These are phyloP conservation scores for Actinomucor elegans DNA, from an alignment of 371 early-diverging fungal genomes.

Conservation along the genomic window DNA sequence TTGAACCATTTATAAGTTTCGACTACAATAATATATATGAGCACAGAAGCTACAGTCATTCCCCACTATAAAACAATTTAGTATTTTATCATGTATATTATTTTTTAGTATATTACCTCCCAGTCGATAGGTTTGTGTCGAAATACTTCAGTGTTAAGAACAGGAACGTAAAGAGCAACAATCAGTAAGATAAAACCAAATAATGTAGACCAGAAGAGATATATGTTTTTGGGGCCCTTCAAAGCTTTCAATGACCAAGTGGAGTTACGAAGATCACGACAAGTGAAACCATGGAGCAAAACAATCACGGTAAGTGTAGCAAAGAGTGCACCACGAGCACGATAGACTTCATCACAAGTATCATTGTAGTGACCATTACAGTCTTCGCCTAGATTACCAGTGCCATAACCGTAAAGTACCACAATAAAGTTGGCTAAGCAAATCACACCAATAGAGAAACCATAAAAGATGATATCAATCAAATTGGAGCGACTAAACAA, in stretches of 20 bases:
- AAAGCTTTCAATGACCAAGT: constrained; percentile 50
- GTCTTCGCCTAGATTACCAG: constrained; percentile 56
- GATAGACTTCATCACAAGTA: constrained; percentile 67
- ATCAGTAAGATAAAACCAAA: constrained; percentile 57
- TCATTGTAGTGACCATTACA: constrained; percentile 64
- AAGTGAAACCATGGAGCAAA: constrained; percentile 72
- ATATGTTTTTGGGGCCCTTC: constrained; percentile 55
- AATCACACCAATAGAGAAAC: constrained; percentile 65
- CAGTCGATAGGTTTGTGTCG: constrained; percentile 65
- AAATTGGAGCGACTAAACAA: constrained; percentile 68
- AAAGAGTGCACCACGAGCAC: constrained; percentile 74
- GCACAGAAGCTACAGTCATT: constrained; percentile 55
- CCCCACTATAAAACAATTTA: too few relatives aligned
- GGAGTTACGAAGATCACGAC: constrained; percentile 65
- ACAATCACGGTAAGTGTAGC: constrained; percentile 65
- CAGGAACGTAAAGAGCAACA: constrained; percentile 70
- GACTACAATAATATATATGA: constrained; percentile 58
- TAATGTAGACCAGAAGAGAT: constrained; percentile 53
- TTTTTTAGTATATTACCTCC: too few relatives aligned
- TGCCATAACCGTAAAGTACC: constrained; percentile 59
- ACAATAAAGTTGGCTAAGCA: constrained; percentile 69
- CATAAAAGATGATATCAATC: constrained; percentile 75
- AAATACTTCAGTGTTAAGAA: constrained; percentile 67
- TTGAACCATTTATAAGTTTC: constrained; percentile 57
- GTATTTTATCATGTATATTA: too few relatives aligned